Evolutionary conservation across 73 alveolate species (phyloP).

Genomic region (Uronychia binucleata): DNA sequence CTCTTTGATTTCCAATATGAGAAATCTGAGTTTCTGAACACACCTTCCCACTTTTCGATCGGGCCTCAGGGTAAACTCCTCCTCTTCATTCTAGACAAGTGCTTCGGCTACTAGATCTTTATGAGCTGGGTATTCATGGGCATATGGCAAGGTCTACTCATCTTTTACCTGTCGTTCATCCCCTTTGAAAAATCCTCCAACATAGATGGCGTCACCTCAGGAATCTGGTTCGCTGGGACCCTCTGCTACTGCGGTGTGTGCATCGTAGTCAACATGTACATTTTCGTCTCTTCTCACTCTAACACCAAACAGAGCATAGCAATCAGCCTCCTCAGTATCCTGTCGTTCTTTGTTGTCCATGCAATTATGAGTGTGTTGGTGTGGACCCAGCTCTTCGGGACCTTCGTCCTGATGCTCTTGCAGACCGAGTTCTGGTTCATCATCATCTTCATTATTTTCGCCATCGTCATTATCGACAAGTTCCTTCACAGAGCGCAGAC

Average conservation of each 20-base stretch:
- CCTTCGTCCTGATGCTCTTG: too few species aligned
- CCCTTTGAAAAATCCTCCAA: constrained; percentile 40
- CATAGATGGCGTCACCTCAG: constrained; percentile 56
- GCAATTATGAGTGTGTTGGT: too few species aligned
- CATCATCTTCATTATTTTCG: too few species aligned
- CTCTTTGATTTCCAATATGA: constrained; percentile 82
- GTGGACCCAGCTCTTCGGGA: too few species aligned
- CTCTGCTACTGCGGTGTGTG: constrained; percentile 87
- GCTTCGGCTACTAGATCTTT: constrained; percentile 69
- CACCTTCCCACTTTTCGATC: constrained; percentile 62
- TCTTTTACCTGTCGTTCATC: constrained; percentile 56
- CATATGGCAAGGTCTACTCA: constrained; percentile 62
- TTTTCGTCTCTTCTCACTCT: too few species aligned
- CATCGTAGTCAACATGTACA: constrained; percentile 85
- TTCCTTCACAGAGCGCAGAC: too few species aligned
- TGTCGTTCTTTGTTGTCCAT: too few species aligned
- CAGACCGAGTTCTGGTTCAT: too few species aligned
- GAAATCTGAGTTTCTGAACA: constrained; percentile 47
- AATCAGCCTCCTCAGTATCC: too few species aligned
- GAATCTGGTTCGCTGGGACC: constrained; percentile 80
- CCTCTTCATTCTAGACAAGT: constrained; percentile 42
- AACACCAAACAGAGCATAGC: too few species aligned
- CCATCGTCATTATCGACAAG: too few species aligned
- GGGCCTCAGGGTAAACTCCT: too few species aligned
- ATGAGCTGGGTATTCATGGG: constrained; percentile 90